Conservation (phyloP, 352 stramenopile species). For the Phytophthora idaei region DNA sequence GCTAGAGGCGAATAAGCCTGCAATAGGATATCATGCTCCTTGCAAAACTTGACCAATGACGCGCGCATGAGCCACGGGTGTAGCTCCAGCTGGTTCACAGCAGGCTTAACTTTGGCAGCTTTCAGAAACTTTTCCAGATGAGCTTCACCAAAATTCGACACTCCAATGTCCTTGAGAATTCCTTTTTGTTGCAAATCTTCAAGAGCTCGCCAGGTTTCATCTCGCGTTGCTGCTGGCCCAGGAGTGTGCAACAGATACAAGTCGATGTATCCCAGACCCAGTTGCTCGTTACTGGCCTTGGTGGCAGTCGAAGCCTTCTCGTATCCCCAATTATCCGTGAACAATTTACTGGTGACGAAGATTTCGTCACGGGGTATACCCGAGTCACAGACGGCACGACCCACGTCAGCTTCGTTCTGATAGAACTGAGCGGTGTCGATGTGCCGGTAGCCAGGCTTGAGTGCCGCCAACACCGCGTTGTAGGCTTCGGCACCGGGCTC, state of each 20-base stretch:
- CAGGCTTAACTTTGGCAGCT: not conserved
- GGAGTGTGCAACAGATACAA: constrained; percentile 77
- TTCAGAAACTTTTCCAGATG: constrained; percentile 6
- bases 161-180: constrained; percentile 63
- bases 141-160: constrained; percentile 44
- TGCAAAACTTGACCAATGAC: constrained; percentile 5
- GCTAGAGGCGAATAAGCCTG: constrained; percentile 63
- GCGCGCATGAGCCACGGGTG: constrained; percentile 10
- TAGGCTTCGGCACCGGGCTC: constrained; percentile 52
- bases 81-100: constrained; percentile 7
- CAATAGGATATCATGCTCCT: constrained; percentile 13
- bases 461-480: constrained; percentile 47
- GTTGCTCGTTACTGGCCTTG: constrained; percentile 46
- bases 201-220: constrained; percentile 1
- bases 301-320: constrained; percentile 56
- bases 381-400: constrained; percentile 64
- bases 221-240: constrained; percentile 17
- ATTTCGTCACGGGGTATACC: constrained; percentile 66
- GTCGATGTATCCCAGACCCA: constrained; percentile 80
- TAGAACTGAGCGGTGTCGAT: constrained; percentile 90
- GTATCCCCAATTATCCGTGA: constrained; percentile 60
- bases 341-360: constrained; percentile 86
- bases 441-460: constrained; percentile 83
- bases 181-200: not conserved
- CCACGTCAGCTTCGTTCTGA: constrained; percentile 85